These are phyloP conservation scores for Colletotrichum acutatum DNA, from an alignment of 2,329 filamentous ascomycete genomes.

Conservation along the genomic window DNA sequence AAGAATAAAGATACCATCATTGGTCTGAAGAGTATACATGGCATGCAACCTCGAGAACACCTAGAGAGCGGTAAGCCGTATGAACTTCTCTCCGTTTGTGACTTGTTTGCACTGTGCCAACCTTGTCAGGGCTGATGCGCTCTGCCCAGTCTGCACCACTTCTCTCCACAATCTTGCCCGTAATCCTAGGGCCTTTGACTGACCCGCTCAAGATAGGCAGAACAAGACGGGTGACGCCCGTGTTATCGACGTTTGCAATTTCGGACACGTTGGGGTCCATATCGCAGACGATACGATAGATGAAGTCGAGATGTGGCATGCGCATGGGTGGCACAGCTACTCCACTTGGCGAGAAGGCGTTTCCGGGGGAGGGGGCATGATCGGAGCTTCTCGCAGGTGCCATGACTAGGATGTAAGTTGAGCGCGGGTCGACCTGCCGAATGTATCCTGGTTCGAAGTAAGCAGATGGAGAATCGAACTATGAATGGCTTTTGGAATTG, in stretches of 20 bases:
- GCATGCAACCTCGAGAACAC: slow-evolving; percentile 35
- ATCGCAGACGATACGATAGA: slow-evolving; percentile 39
- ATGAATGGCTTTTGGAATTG: not conserved
- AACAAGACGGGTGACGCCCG: slow-evolving; percentile 33
- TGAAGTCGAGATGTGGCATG: slow-evolving; percentile 38
- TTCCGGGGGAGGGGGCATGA: slow-evolving; percentile 33
- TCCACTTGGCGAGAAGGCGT: slow-evolving; percentile 33
- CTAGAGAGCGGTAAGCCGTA: not conserved
- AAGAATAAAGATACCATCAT: slow-evolving; percentile 37
- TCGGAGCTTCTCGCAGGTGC: not conserved
- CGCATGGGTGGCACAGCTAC: slow-evolving; percentile 36
- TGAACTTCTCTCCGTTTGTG: not conserved
- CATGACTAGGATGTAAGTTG: not conserved
- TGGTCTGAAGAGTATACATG: slow-evolving; percentile 37
- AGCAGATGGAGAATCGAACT: not conserved
- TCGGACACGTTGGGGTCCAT: slow-evolving; percentile 35
- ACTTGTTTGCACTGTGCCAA: not conserved
- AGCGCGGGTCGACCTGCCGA: not conserved
- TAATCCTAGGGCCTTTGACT: slow-evolving; percentile 35
- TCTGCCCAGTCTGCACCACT: slow-evolving; percentile 40
- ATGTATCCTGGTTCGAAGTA: not conserved
- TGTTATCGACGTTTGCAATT: slow-evolving; percentile 35
- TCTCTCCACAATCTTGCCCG: slow-evolving; percentile 37
- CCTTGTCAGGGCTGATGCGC: slow-evolving; percentile 31
- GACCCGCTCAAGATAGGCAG: slow-evolving; percentile 38